Base-by-base conservation (phyloP, 495 filamentous ascomycete genomes). In the Penicillium ochrochloron region DNA sequence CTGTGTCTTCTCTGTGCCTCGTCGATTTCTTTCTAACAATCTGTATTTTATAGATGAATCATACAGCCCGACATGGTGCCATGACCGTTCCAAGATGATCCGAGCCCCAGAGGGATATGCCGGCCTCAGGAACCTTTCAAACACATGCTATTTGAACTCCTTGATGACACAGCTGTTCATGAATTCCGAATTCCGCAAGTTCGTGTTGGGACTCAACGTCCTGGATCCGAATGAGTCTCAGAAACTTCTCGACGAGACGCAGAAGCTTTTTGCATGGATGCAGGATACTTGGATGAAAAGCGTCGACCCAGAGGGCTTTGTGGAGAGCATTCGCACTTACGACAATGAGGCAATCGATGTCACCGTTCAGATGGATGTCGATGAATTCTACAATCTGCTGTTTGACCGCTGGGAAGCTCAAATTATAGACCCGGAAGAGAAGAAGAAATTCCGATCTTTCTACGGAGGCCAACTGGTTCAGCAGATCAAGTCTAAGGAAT, bases 121-220 rank as follows among this genome's bases (percentile, higher is more conserved):
- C 19, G 95, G 95, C 3, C 76, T 99, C 3, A 84, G 81, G 62
- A 99, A 99, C 70, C 84, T 98, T 3, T 94, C 93, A 6, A 97
- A 97, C 71, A 98, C 95, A 8, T 99, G 95, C 78, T 99, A 99
- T 72, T 82, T 98, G 75, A 98, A 98, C 76, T 98, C 95, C 0
- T 82, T 99, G 5, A 85, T 98, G 64, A 95, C 93, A 2, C 96
- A 98, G 71, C 88, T 99, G 1, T 99, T 96, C 80, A 97, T 97
- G 94, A 98, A 99, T 70, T 75, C 91, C 39, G 84, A 86, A 29
- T 97, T 99, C 68, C 87, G 95, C 14, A 84, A 87, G 37, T 97
- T 97, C 76, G 91, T 98, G 68, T 81, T 97, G 41, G 78, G 84
- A 50, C 81, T 90, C 12, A 78, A 85, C 15, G 72, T 86, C 12